phyloP scores from a whole-genome alignment of 1,139 yeast genomes.

The Hyphopichia khmerensis region DNA sequence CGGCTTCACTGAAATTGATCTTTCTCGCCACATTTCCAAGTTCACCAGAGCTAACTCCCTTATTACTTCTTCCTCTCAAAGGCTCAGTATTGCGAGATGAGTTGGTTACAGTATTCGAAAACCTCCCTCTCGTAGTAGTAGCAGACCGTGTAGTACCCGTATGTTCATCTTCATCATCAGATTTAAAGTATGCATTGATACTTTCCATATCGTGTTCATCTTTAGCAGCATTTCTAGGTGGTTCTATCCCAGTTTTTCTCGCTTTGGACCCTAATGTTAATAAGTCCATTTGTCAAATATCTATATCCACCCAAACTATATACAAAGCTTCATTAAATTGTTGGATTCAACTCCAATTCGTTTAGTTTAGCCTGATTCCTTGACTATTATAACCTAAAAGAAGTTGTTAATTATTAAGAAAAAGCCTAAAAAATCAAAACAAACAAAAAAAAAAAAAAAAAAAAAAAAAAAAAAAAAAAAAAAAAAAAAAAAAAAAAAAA shows the following conservation, averaged over 20 bases:
- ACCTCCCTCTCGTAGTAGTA: too few relatives aligned
- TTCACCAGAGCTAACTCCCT: conserved; percentile 1
- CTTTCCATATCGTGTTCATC: conserved; percentile 80
- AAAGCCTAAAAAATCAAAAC: neutral
- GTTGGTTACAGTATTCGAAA: too few relatives aligned
- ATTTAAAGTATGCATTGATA: conserved; percentile 67
- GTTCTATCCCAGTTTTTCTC: conserved; percentile 60
- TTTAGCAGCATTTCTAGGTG: conserved; percentile 48
- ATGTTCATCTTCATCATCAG: conserved; percentile 28
- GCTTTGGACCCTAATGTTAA: conserved; percentile 54
- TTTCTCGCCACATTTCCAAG: conserved; percentile 30
- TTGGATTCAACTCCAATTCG: too few relatives aligned
- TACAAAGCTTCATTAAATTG: too few relatives aligned
- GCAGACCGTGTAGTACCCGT: neutral
- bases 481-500: neutral
- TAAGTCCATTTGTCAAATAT: too few relatives aligned
- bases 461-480: too few relatives aligned
- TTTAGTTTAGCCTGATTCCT: too few relatives aligned
- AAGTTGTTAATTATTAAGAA: too few relatives aligned
- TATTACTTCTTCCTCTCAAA: neutral
- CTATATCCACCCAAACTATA: too few relatives aligned
- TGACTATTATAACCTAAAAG: too few relatives aligned
- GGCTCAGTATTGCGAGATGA: neutral
- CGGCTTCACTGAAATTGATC: conserved; percentile 40
- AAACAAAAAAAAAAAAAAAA: conserved; percentile 3